A percentile compares a stretch with the other conserved stretches of the same genome.
Conservation (phyloP, 1,284 basidiomycete species). For the Cutaneotrichosporon cutaneum region DNA sequence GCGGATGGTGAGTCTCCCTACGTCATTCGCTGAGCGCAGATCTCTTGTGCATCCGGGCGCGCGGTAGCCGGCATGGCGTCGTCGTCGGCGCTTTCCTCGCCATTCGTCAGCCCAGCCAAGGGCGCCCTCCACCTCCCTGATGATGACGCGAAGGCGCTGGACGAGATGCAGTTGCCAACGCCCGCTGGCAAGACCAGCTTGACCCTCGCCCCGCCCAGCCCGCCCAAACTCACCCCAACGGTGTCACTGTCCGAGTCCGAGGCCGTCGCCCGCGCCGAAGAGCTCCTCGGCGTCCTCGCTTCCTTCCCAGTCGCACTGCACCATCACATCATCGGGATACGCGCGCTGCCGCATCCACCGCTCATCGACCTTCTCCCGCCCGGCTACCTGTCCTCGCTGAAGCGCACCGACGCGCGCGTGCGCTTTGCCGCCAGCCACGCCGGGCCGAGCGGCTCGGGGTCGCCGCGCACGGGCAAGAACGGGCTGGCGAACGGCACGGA, state of each 20-base stretch:
- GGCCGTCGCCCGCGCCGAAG: constrained; percentile 27
- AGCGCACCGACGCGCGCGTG: constrained; percentile 48
- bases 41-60: constrained; percentile 15
- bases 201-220: neutral
- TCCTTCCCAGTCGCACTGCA: constrained; percentile 51
- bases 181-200: neutral
- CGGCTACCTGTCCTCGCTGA: constrained; percentile 45
- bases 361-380: constrained; percentile 46
- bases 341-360: constrained; percentile 48
- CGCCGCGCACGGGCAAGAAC: constrained; percentile 9
- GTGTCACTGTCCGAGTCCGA: constrained; percentile 1
- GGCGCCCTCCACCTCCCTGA: neutral
- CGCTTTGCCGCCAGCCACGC: constrained; percentile 45
- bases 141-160: neutral
- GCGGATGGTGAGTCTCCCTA: constrained; percentile 36
- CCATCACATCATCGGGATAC: constrained; percentile 47
- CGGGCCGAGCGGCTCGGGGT: constrained; percentile 34
- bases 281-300: constrained; percentile 44
- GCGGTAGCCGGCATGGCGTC: neutral
- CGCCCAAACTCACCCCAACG: neutral
- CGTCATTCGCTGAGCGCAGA: constrained; percentile 12
- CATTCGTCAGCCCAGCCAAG: constrained; percentile 1
- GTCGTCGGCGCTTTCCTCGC: neutral
- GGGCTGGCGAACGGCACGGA: constrained; percentile 9
- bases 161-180: neutral